These are phyloP conservation scores for Mallotus japonicus DNA, from an alignment of 441 rosid genomes.

Conservation along the genomic window DNA sequence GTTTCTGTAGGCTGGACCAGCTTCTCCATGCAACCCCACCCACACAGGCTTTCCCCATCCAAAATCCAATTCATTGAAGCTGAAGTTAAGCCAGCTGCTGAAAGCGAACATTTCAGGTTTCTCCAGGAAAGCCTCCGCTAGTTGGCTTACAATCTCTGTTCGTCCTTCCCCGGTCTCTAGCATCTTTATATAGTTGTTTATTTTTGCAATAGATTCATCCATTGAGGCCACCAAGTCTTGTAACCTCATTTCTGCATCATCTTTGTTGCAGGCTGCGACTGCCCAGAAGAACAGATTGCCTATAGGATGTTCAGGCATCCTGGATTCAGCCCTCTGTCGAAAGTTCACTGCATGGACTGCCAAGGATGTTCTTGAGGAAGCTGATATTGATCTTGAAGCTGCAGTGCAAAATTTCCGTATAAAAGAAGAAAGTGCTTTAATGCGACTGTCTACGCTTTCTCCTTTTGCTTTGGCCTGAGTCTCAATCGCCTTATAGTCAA, in stretches of 20 bases:
- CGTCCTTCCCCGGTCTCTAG: no score
- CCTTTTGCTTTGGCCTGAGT: background rate
- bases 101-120: no score
- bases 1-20: background rate
- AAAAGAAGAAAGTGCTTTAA: background rate
- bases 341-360: conserved; percentile 1
- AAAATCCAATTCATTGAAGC: background rate
- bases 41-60: conserved; percentile 20
- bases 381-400: background rate
- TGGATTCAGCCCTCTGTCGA: background rate
- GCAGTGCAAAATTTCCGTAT: conserved; percentile 8
- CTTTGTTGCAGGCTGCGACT: background rate
- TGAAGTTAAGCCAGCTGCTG: background rate
- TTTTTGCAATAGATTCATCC: no score
- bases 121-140: no score
- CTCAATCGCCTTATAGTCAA: conserved; percentile 1
- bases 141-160: no score
- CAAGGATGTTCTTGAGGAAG: background rate
- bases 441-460: background rate
- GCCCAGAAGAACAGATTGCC: background rate
- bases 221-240: conserved; percentile 1
- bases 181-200: no score
- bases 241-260: conserved; percentile 2
- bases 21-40: background rate
- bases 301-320: background rate